Percentiles rank a stretch among this genome's conserved stretches.
phyloP scores from a whole-genome alignment of 2,329 filamentous ascomycete species.

The Meredithiella fracta region DNA sequence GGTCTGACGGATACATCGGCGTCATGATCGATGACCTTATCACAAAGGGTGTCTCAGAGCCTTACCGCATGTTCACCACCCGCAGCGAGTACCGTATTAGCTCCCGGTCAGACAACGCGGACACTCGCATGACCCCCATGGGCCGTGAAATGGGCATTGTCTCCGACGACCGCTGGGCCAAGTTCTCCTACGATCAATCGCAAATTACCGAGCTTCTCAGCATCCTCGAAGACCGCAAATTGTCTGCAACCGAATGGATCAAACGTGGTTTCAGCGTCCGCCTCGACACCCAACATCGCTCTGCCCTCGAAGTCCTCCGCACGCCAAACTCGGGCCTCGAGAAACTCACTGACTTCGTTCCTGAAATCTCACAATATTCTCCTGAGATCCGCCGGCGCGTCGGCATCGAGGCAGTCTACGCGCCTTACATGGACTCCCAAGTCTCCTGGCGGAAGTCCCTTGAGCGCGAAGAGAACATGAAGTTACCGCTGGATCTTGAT shows the following conservation, averaged over 20 bases:
- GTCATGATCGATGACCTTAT: slow-evolving; percentile 97
- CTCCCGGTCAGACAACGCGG: slow-evolving; percentile 83
- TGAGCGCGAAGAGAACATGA: slow-evolving; percentile 57
- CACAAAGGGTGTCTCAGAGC: slow-evolving; percentile 91
- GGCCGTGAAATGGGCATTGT: slow-evolving; percentile 66
- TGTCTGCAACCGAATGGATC: slow-evolving; percentile 51
- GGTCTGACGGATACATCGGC: slow-evolving; percentile 88
- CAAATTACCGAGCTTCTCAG: slow-evolving; percentile 51
- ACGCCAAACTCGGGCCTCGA: slow-evolving; percentile 43
- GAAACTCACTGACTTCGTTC: slow-evolving; percentile 41
- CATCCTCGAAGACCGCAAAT: slow-evolving; percentile 39
- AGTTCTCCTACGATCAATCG: slow-evolving; percentile 46
- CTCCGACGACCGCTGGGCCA: slow-evolving; percentile 58
- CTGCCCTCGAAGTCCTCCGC: slow-evolving; percentile 65
- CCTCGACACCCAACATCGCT: slow-evolving; percentile 48
- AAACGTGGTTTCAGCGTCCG: slow-evolving; percentile 52
- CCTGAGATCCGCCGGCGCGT: slow-evolving; percentile 50
- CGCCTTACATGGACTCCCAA: slow-evolving; percentile 69
- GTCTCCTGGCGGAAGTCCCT: slow-evolving; percentile 48
- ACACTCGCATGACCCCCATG: slow-evolving; percentile 64
- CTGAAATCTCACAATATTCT: slow-evolving; percentile 36
- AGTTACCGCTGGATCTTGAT: slow-evolving; percentile 57
- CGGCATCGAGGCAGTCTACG: slow-evolving; percentile 68
- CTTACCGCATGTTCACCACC: slow-evolving; percentile 96
- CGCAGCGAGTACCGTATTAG: slow-evolving; percentile 92